These are phyloP conservation scores for Trichophyton rubrum DNA, from an alignment of 2,329 filamentous ascomycete species.

Conservation along the genomic window DNA sequence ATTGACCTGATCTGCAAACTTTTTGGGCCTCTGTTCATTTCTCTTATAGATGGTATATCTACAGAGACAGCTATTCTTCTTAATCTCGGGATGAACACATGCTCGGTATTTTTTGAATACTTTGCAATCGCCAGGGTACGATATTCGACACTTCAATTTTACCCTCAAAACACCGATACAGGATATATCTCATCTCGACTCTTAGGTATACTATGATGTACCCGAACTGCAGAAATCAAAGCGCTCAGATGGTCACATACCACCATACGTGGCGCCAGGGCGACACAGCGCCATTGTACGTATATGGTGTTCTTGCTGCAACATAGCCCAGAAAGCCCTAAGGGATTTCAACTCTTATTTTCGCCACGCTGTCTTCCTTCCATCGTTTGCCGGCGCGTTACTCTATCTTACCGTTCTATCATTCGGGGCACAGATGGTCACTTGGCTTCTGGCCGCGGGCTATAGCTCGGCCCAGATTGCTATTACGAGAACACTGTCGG, in stretches of 20 bases:
- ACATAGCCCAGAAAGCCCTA: conserved; percentile 11
- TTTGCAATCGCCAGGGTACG: conserved; percentile 27
- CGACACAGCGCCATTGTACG: too few relatives aligned
- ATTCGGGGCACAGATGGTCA: conserved; percentile 44
- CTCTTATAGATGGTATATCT: conserved; percentile 35
- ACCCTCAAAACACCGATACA: too few relatives aligned
- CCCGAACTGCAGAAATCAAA: not conserved
- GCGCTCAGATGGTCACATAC: too few relatives aligned
- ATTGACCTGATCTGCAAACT: conserved; percentile 49
- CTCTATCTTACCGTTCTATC: conserved; percentile 45
- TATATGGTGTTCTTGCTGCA: too few relatives aligned
- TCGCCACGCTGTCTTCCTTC: conserved; percentile 23
- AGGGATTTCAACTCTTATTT: conserved; percentile 23
- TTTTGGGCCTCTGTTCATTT: conserved; percentile 41
- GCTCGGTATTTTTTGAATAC: conserved; percentile 31
- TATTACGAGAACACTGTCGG: conserved; percentile 35
- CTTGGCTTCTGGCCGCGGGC: conserved; percentile 40
- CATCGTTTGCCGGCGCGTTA: conserved; percentile 40
- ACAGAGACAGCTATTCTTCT: conserved; percentile 35
- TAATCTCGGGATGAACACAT: conserved; percentile 35
- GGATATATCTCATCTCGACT: too few relatives aligned
- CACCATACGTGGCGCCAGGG: too few relatives aligned
- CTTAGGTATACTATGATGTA: not conserved
- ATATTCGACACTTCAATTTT: not conserved
- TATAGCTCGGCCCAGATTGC: conserved; percentile 40